phyloP scores from a whole-genome alignment of 1,284 basidiomycete genomes.

The Farysia itapuensis region DNA sequence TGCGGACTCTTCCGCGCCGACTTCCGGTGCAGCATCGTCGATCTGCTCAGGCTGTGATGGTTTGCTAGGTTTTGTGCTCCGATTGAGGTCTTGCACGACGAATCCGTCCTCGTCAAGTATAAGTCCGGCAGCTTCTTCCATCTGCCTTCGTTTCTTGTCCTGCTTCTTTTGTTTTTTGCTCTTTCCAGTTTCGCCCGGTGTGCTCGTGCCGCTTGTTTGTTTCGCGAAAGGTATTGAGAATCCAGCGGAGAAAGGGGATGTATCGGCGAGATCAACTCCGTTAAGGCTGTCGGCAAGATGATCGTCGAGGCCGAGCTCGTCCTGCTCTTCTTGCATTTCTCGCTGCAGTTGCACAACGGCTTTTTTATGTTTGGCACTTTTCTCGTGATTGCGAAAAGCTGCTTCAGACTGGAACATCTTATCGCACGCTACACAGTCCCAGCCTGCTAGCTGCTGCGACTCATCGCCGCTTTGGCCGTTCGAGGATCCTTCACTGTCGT shows the following conservation, averaged over 20 bases:
- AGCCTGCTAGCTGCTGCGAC: constrained; percentile 56
- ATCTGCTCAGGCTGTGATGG: not conserved
- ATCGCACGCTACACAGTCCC: constrained; percentile 94
- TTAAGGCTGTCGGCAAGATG: constrained; percentile 19
- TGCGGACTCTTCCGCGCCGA: constrained; percentile 14
- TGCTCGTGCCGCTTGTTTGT: constrained; percentile 1
- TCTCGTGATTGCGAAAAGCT: constrained; percentile 93
- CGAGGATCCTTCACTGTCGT: constrained; percentile 17
- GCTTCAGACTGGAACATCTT: constrained; percentile 90
- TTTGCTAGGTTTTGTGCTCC: not conserved
- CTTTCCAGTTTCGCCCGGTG: constrained; percentile 6
- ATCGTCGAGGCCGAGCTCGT: constrained; percentile 65
- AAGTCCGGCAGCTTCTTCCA: constrained; percentile 25
- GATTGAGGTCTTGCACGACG: constrained; percentile 33
- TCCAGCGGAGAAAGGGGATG: constrained; percentile 16
- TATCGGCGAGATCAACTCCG: constrained; percentile 18
- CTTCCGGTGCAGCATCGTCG: constrained; percentile 6
- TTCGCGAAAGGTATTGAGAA: constrained; percentile 31
- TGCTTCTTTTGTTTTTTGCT: constrained; percentile 51
- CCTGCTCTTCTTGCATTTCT: constrained; percentile 77
- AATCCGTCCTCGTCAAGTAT: constrained; percentile 29
- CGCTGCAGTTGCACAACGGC: constrained; percentile 64
- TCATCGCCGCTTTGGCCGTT: constrained; percentile 1
- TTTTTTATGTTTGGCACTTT: constrained; percentile 91
- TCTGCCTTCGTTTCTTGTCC: constrained; percentile 38